phyloP scores from a whole-genome alignment of 208 protist species.

The Leishmania braziliensis region DNA sequence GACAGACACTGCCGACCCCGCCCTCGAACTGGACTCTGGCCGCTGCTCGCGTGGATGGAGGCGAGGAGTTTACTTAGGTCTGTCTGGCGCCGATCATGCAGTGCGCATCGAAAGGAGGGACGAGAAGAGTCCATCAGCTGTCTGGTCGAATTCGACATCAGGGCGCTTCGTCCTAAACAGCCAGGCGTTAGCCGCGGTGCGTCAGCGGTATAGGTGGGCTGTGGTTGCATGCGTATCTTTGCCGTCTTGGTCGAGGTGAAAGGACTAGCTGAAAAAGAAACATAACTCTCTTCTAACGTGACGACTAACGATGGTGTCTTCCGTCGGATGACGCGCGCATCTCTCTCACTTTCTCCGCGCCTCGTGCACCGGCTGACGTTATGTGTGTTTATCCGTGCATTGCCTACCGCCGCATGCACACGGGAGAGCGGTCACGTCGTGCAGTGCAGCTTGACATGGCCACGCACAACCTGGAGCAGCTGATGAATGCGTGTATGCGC shows the following conservation, averaged over 20 bases:
- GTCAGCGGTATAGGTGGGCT: background rate
- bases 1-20: background rate
- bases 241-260: background rate
- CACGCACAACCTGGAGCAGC: too few relatives aligned
- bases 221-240: background rate
- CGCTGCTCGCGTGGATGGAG: background rate
- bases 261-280: background rate
- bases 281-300: background rate
- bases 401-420: background rate
- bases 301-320: background rate
- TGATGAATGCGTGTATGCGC: background rate
- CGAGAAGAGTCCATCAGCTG: background rate
- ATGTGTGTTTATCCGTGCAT: background rate
- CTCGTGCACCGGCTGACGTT: background rate
- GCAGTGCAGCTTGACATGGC: too few relatives aligned
- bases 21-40: background rate
- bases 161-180: background rate
- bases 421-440: background rate
- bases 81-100: background rate
- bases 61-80: background rate
- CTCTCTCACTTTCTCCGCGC: background rate
- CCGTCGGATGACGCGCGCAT: background rate
- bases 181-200: background rate
- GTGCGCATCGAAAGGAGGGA: background rate
- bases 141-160: background rate